A percentile compares a stretch with the other conserved stretches of the same genome.
phyloP scores from a whole-genome alignment of 176 grass and related monocot genomes.

The Ananas comosus region DNA sequence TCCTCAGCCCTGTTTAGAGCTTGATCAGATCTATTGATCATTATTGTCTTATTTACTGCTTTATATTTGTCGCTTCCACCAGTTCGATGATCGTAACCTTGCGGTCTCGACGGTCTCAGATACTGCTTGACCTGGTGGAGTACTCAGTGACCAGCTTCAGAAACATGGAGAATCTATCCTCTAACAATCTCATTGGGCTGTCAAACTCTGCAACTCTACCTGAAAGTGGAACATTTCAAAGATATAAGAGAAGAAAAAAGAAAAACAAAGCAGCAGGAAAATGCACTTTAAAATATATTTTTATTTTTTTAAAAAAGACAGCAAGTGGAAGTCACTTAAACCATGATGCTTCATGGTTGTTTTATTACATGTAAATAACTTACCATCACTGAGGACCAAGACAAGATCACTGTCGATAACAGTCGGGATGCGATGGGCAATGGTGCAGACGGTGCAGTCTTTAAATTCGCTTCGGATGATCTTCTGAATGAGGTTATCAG shows the following conservation, averaged over 20 bases:
- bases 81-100: too few species aligned
- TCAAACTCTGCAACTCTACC: slow-evolving; percentile 88
- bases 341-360: slow-evolving; percentile 1
- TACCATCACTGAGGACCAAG: slow-evolving; percentile 85
- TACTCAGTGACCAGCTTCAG: slow-evolving; percentile 81
- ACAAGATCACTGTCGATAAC: slow-evolving; percentile 98
- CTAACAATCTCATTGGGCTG: slow-evolving; percentile 56
- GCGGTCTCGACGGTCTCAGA: slow-evolving; percentile 39
- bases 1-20: too few species aligned
- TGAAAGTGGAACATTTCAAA: slow-evolving; percentile 28
- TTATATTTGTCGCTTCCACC: too few species aligned
- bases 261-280: neutral
- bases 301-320: neutral
- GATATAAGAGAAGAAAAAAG: neutral
- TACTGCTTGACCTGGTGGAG: slow-evolving; percentile 64
- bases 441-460: slow-evolving; percentile 91
- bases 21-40: too few species aligned
- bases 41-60: too few species aligned
- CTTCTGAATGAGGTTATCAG: slow-evolving; percentile 96
- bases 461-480: slow-evolving; percentile 94
- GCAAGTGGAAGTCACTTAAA: neutral
- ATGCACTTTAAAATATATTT: neutral
- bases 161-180: slow-evolving; percentile 90
- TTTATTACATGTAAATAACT: slow-evolving; percentile 4
- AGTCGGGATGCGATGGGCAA: slow-evolving; percentile 91